Evolutionary conservation across 1,139 yeast genomes (phyloP).

Genomic region (Zygoascus sp.): DNA sequence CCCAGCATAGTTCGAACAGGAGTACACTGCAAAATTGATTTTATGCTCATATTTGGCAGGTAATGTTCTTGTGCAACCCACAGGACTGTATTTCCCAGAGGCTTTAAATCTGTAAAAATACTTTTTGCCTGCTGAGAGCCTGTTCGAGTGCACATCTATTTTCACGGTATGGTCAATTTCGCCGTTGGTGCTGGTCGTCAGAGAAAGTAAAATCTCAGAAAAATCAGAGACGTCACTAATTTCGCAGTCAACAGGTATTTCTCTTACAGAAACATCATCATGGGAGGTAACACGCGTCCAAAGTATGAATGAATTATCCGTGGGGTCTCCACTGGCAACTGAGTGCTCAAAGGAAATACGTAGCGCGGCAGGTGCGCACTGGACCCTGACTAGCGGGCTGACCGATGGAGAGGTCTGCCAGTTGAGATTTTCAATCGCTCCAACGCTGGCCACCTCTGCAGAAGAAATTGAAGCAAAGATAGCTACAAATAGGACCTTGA

Average conservation of each 20-base stretch:
- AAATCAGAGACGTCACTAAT: neutral
- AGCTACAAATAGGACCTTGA: no score
- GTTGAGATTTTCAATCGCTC: neutral
- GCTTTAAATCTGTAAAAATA: slow-evolving; percentile 6
- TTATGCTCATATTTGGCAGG: neutral
- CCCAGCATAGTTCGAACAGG: slow-evolving; percentile 13
- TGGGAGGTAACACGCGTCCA: slow-evolving; percentile 8
- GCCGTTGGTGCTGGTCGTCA: slow-evolving; percentile 4
- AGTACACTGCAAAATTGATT: slow-evolving; percentile 10
- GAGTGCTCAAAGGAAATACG: slow-evolving; percentile 4
- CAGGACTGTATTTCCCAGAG: slow-evolving; percentile 1
- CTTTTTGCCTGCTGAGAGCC: neutral
- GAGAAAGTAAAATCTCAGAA: neutral
- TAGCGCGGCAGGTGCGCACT: neutral
- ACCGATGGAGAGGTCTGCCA: neutral
- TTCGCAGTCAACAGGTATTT: neutral
- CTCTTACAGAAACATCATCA: neutral
- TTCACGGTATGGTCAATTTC: slow-evolving; percentile 12
- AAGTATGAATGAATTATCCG: slow-evolving; percentile 3
- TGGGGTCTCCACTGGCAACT: slow-evolving; percentile 12
- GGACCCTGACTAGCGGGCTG: neutral
- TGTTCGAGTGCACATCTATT: neutral
- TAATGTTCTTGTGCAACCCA: slow-evolving; percentile 7
- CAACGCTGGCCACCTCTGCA: neutral
- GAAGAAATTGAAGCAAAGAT: neutral